A percentile compares a stretch with the other conserved stretches of the same genome.
Evolutionary conservation across 305 asterid genomes (phyloP).

Genomic region (Fraxinus dipetala): DNA sequence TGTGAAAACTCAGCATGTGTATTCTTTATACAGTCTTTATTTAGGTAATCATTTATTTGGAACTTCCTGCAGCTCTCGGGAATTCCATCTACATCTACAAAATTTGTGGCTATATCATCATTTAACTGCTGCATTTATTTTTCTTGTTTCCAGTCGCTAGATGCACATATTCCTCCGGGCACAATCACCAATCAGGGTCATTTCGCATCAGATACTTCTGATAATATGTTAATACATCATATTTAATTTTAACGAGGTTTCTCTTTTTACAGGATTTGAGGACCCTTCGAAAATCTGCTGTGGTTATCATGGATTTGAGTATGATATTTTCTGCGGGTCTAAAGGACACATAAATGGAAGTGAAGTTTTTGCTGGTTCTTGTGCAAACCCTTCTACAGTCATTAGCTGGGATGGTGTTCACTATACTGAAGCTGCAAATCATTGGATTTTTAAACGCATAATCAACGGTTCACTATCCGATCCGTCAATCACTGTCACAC

Average conservation of each 20-base stretch:
- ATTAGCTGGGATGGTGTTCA: constrained; percentile 69
- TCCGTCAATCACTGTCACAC: constrained; percentile 36
- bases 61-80: background rate
- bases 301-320: constrained; percentile 43
- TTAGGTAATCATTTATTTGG: background rate
- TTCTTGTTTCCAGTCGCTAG: background rate
- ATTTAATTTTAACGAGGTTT: background rate
- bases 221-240: too few species aligned
- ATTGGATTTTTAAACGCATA: constrained; percentile 45
- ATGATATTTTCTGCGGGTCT: constrained; percentile 45
- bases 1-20: background rate
- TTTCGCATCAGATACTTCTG: background rate
- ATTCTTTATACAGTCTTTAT: background rate
- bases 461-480: constrained; percentile 49
- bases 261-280: constrained; percentile 40
- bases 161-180: background rate
- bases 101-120: background rate
- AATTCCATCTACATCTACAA: background rate
- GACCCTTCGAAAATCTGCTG: constrained; percentile 44
- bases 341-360: constrained; percentile 42
- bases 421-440: constrained; percentile 53
- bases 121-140: too few species aligned
- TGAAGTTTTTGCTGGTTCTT: constrained; percentile 43
- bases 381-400: constrained; percentile 33
- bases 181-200: background rate